Conservation (phyloP, 257 asterid species). For the Lantana camara region DNA sequence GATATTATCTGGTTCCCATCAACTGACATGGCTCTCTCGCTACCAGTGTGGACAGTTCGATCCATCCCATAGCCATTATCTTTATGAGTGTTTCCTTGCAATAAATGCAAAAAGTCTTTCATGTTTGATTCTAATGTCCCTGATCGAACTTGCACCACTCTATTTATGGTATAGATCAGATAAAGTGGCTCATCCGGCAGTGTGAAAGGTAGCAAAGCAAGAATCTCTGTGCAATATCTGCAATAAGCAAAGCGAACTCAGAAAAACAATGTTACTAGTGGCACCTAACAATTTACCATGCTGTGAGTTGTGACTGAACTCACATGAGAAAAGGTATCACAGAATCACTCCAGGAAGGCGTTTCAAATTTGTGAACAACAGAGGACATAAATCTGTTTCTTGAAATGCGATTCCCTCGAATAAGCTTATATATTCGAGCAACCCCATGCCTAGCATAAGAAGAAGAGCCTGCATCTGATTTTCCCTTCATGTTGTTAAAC, state of each 20-base stretch:
- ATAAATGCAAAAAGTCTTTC: slow-evolving; percentile 68
- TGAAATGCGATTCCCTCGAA: slow-evolving; percentile 88
- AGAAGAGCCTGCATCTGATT: slow-evolving; percentile 59
- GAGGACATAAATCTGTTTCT: slow-evolving; percentile 95
- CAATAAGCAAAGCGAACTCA: slow-evolving; percentile 36
- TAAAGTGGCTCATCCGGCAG: slow-evolving; percentile 96
- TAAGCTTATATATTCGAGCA: slow-evolving; percentile 93
- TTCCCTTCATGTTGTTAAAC: slow-evolving; percentile 54
- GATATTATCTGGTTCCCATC: slow-evolving; percentile 39
- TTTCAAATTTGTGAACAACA: slow-evolving; percentile 86
- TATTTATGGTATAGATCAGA: slow-evolving; percentile 81
- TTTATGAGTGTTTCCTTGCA: slow-evolving; percentile 52
- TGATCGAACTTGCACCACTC: slow-evolving; percentile 90
- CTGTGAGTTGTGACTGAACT: slow-evolving; percentile 30
- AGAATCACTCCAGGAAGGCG: slow-evolving; percentile 64
- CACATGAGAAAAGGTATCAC: slow-evolving; percentile 76
- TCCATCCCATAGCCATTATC: slow-evolving; percentile 51
- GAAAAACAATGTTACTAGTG: slow-evolving; percentile 8
- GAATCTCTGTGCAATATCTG: slow-evolving; percentile 96
- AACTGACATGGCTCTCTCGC: slow-evolving; percentile 28
- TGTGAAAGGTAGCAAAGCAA: slow-evolving; percentile 86
- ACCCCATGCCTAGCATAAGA: slow-evolving; percentile 76
- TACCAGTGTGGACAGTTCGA: slow-evolving; percentile 33
- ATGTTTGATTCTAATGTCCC: slow-evolving; percentile 86
- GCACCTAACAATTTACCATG: slow-evolving; percentile 2